These are phyloP conservation scores for Leishmania major DNA, from an alignment of 208 protist species.

Conservation along the genomic window DNA sequence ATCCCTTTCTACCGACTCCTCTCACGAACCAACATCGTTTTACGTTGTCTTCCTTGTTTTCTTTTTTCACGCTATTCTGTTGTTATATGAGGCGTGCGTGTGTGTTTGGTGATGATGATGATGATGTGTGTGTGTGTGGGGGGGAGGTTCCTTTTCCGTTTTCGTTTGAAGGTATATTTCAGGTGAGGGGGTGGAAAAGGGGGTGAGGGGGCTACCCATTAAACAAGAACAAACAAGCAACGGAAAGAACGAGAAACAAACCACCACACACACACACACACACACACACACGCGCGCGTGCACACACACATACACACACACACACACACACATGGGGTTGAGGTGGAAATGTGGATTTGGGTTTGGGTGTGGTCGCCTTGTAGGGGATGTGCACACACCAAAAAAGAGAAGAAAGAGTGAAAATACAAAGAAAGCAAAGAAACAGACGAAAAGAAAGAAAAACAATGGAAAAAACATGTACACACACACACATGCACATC, in stretches of 20 bases:
- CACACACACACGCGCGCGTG: too few species aligned
- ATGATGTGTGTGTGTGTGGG: background rate
- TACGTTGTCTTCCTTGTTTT: too few species aligned
- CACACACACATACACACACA: too few species aligned
- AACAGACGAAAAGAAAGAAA: too few species aligned
- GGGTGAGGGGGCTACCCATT: background rate
- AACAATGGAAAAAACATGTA: background rate
- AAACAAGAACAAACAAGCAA: background rate
- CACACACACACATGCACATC: background rate
- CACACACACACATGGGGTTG: background rate
- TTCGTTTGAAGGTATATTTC: too few species aligned
- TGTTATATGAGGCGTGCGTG: too few species aligned
- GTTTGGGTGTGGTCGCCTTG: constrained; percentile 1
- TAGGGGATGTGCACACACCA: background rate
- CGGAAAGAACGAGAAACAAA: background rate
- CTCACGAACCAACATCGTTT: too few species aligned
- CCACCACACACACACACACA: background rate
- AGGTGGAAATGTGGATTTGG: background rate
- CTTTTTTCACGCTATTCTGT: too few species aligned
- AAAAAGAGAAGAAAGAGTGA: background rate
- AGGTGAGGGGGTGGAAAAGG: background rate
- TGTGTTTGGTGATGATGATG: too few species aligned
- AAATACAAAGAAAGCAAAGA: background rate
- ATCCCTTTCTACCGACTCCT: too few species aligned
- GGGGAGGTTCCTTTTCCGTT: too few species aligned